Evolutionary conservation across 371 early-diverging fungal genomes (phyloP), one percentile per base, ranked within the genome.

Genomic region (Gilbertella persicaria): DNA sequence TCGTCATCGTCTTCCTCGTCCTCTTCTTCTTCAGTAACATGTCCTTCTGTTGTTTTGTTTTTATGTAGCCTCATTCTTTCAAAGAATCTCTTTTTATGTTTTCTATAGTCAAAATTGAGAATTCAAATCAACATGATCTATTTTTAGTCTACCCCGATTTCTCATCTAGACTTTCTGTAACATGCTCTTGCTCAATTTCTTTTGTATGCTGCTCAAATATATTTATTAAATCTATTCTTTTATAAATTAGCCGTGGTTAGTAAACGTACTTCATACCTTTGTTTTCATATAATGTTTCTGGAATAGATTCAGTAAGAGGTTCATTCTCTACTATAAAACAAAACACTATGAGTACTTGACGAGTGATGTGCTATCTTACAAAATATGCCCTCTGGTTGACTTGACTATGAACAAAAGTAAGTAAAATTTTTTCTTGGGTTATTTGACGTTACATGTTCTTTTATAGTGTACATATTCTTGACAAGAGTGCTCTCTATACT

Each of bases 51-150:
- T 55, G 55, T 39, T 60, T 60, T 45, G 35, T 49, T 10, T 33
- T 33, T 2, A 33, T 33, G 33, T 13, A 60, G 19, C 10, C 55
- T 51, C 4, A 60, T 44, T 45, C 55, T n/a, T 39, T 60, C 51
- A 36, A 60, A 60, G 45, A 60, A 60, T 25, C 55, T 33, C 30
- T 30, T 51, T 50, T 51, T 57, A 40, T n/a, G n/a, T 14, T 43
- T 25, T 24, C 25, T 43, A 33, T 13, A 33, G 10, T n/a, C n/a
- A n/a, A n/a, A n/a, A n/a, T n/a, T n/a, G n/a, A n/a, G n/a, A n/a
- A n/a, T n/a, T n/a, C n/a, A n/a, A n/a, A n/a, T n/a, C n/a, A n/a
- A n/a, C n/a, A n/a, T n/a, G n/a, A n/a, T n/a, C n/a, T n/a, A n/a
- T n/a, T 33, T 33, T 8, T 5, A 33, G 33, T 2, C 8, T 8